These are phyloP conservation scores for Monilinia fructigena DNA, from an alignment of 2,329 filamentous ascomycete genomes.

Conservation along the genomic window DNA sequence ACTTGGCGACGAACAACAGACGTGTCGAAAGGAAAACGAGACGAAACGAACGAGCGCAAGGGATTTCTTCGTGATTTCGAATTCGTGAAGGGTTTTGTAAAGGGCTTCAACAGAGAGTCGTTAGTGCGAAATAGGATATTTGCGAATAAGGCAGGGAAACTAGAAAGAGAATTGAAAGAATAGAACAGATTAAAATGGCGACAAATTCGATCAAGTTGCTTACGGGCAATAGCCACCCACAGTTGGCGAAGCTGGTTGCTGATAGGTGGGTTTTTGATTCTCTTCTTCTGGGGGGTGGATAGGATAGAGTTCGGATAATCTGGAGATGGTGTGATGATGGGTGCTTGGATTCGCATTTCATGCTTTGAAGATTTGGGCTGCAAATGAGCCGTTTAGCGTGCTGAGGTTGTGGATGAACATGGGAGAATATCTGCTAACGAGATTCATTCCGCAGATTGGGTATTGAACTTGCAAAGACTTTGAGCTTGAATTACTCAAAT, in stretches of 20 bases:
- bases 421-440: constrained; percentile 3
- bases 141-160: not conserved
- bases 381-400: not conserved
- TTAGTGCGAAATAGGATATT: not conserved
- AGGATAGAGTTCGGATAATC: not conserved
- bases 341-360: not conserved
- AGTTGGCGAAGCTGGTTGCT: constrained; percentile 64
- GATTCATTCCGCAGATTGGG: constrained; percentile 56
- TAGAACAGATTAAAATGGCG: constrained; percentile 50
- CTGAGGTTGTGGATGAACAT: constrained; percentile 14
- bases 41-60: not conserved
- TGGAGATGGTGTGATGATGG: not conserved
- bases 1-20: not conserved
- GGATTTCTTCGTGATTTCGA: not conserved
- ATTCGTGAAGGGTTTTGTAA: not conserved
- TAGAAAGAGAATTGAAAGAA: not conserved
- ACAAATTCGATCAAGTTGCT: constrained; percentile 73
- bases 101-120: not conserved
- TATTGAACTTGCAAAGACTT: constrained; percentile 74
- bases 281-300: not conserved
- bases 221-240: constrained; percentile 72
- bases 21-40: not conserved
- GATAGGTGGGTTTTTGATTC: constrained; percentile 27
- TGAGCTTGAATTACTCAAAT: constrained; percentile 82
- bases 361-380: not conserved